Evolutionary conservation across 2,329 filamentous ascomycete genomes (phyloP).

Genomic region (Lasiodiplodia gonubiensis): DNA sequence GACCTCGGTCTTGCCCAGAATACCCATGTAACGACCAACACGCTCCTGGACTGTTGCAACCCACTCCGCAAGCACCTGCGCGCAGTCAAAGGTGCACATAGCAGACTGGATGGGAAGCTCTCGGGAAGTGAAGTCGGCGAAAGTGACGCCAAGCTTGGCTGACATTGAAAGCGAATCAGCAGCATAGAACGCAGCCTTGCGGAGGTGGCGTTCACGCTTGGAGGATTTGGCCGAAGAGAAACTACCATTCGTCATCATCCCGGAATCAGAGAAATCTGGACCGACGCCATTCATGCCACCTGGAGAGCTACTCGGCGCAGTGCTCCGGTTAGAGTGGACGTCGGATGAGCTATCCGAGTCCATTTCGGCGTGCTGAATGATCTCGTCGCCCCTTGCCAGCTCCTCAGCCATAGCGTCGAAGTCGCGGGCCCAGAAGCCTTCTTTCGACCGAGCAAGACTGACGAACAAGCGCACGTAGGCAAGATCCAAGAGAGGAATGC

Average conservation of each 20-base stretch:
- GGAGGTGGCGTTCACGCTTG: constrained; percentile 82
- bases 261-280: constrained; percentile 35
- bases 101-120: constrained; percentile 90
- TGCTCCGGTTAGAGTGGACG: constrained; percentile 35
- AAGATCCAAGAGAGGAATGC: constrained; percentile 87
- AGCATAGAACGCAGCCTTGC: constrained; percentile 94
- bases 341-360: constrained; percentile 15
- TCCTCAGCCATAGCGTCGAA: constrained; percentile 92
- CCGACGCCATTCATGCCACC: constrained; percentile 29
- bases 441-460: constrained; percentile 88
- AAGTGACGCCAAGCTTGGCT: constrained; percentile 82
- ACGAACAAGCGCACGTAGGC: constrained; percentile 93
- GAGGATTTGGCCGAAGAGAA: constrained; percentile 57
- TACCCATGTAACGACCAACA: constrained; percentile 85
- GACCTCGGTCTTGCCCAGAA: constrained; percentile 81
- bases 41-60: constrained; percentile 90
- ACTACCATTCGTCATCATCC: constrained; percentile 32
- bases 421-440: constrained; percentile 92
- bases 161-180: constrained; percentile 90
- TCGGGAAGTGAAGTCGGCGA: constrained; percentile 80
- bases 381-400: constrained; percentile 76
- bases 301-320: constrained; percentile 31
- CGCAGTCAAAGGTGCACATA: constrained; percentile 92
- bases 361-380: constrained; percentile 71
- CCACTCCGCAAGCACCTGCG: constrained; percentile 94